Evolutionary conservation across 2,329 filamentous ascomycete genomes (phyloP).

Genomic region (Arthrobotrys sphaeroides): DNA sequence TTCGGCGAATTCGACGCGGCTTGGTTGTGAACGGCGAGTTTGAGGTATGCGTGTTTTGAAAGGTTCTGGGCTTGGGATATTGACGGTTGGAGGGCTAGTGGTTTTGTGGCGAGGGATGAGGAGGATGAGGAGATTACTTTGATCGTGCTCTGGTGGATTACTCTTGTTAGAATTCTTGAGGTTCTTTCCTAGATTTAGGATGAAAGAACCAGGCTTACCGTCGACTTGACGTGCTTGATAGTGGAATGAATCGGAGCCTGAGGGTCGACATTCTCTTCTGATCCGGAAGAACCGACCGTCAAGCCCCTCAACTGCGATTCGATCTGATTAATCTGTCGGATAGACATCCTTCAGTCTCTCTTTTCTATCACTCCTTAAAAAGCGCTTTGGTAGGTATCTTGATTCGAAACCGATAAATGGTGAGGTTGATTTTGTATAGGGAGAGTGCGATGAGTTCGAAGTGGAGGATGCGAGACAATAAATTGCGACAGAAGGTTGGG

Average conservation of each 20-base stretch:
- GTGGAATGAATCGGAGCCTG: constrained; percentile 44
- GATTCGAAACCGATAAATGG: too few relatives aligned
- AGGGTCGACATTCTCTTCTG: constrained; percentile 57
- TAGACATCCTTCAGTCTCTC: constrained; percentile 52
- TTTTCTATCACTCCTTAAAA: background rate
- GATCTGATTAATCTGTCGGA: constrained; percentile 55
- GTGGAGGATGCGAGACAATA: background rate
- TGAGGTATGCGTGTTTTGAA: constrained; percentile 57
- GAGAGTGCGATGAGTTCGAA: background rate
- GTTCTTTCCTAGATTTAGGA: background rate
- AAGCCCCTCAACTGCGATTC: constrained; percentile 56
- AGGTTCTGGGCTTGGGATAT: constrained; percentile 53
- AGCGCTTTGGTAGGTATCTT: background rate
- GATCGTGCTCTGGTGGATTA: constrained; percentile 38
- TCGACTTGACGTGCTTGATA: constrained; percentile 52
- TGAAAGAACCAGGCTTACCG: constrained; percentile 14
- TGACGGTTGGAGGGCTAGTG: constrained; percentile 55
- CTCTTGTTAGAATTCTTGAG: too few relatives aligned
- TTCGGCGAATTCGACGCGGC: constrained; percentile 47
- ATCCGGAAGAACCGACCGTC: constrained; percentile 53
- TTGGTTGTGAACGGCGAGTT: constrained; percentile 58
- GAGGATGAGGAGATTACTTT: constrained; percentile 40
- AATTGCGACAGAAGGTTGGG: background rate
- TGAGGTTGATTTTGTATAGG: too few relatives aligned
- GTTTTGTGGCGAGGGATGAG: constrained; percentile 58